A percentile compares a stretch with the other conserved stretches of the same genome.
Evolutionary conservation across 2,329 filamentous ascomycete genomes (phyloP).

Genomic region (Cladophialophora exuberans): DNA sequence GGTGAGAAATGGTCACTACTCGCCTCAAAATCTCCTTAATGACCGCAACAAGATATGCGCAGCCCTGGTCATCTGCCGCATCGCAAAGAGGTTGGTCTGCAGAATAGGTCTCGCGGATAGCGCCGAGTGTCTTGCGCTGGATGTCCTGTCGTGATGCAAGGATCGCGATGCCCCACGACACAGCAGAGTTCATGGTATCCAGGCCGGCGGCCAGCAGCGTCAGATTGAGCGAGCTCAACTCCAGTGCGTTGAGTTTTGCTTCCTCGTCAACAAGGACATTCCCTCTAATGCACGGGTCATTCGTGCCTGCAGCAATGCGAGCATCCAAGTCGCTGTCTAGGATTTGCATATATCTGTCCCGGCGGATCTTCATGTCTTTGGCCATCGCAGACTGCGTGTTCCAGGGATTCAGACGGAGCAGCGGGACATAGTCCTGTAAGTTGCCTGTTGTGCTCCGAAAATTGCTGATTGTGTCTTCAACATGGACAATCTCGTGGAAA

Average conservation of each 20-base stretch:
- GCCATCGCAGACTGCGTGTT: conserved; percentile 61
- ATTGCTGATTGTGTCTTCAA: conserved; percentile 63
- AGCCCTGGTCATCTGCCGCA: conserved; percentile 64
- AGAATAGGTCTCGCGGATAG: conserved; percentile 58
- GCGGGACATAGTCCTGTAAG: conserved; percentile 63
- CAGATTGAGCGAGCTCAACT: conserved; percentile 66
- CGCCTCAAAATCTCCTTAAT: conserved; percentile 60
- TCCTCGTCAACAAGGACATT: conserved; percentile 68
- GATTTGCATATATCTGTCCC: conserved; percentile 62
- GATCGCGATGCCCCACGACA: conserved; percentile 66
- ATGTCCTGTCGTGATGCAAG: conserved; percentile 63
- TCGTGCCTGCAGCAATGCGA: conserved; percentile 62
- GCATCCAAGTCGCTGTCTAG: conserved; percentile 63
- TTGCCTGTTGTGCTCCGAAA: conserved; percentile 65
- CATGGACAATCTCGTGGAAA: conserved; percentile 64
- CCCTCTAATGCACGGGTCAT: conserved; percentile 67
- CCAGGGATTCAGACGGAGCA: conserved; percentile 64
- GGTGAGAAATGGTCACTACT: neutral
- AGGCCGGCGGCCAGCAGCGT: conserved; percentile 70
- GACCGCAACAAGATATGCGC: conserved; percentile 63
- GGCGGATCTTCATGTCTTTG: conserved; percentile 60
- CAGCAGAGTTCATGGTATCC: conserved; percentile 67
- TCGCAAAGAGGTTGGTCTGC: conserved; percentile 61
- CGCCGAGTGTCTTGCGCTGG: conserved; percentile 60
- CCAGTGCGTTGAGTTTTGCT: conserved; percentile 62